A percentile compares a stretch with the other conserved stretches of the same genome.
These are phyloP conservation scores for Amylocystis lapponica DNA, from an alignment of 768 basidiomycete genomes.

Conservation along the genomic window DNA sequence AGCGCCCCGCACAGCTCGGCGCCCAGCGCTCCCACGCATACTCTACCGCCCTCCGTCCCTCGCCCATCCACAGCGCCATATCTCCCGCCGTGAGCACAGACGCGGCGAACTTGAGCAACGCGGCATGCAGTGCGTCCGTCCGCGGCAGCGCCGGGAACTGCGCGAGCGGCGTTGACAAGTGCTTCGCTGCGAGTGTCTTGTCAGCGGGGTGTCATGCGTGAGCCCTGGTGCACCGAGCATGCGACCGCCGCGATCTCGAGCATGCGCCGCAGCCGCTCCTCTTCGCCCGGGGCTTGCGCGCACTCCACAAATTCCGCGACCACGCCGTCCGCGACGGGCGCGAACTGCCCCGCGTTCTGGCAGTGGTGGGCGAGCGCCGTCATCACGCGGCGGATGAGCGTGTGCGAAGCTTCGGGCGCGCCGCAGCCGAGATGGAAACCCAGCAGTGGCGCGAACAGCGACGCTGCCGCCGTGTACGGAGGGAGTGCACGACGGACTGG, in stretches of 20 bases:
- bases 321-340: slow-evolving; percentile 48
- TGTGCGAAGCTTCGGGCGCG: slow-evolving; percentile 38
- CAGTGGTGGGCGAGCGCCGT: slow-evolving; percentile 85
- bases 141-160: slow-evolving; percentile 24
- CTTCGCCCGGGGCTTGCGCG: slow-evolving; percentile 11
- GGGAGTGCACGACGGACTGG: too few species aligned
- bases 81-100: slow-evolving; percentile 38
- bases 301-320: slow-evolving; percentile 31
- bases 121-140: slow-evolving; percentile 20
- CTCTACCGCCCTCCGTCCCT: slow-evolving; percentile 52
- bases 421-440: slow-evolving; percentile 43
- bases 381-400: slow-evolving; percentile 61
- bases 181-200: slow-evolving; percentile 30
- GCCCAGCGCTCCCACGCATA: slow-evolving; percentile 45
- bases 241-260: slow-evolving; percentile 53
- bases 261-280: slow-evolving; percentile 42
- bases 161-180: slow-evolving; percentile 31
- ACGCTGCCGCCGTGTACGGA: slow-evolving; percentile 67
- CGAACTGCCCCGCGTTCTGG: slow-evolving; percentile 61
- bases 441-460: slow-evolving; percentile 56
- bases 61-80: slow-evolving; percentile 32
- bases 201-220: too few species aligned
- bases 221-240: slow-evolving; percentile 65
- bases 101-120: slow-evolving; percentile 28
- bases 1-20: slow-evolving; percentile 54